Conservation (phyloP, 1,139 yeast species). For the Yamadazyma songkhlaensis region DNA sequence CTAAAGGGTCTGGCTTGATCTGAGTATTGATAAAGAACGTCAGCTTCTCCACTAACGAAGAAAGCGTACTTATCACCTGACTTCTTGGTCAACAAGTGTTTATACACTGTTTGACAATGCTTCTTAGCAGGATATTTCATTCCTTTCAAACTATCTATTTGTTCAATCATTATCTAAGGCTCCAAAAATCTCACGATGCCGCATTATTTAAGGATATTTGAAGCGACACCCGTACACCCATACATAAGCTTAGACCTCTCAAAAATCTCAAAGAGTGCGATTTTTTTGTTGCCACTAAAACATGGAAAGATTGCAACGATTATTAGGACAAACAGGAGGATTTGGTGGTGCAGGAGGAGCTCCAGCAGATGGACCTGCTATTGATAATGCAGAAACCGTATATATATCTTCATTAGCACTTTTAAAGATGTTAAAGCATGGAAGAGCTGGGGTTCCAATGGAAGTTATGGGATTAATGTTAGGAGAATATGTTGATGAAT, state of each 20-base stretch:
- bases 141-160: constrained; percentile 19
- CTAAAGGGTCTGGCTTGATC: constrained; percentile 79
- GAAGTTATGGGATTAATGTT: constrained; percentile 99
- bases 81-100: constrained; percentile 34
- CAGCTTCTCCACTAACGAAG: constrained; percentile 64
- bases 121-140: constrained; percentile 71
- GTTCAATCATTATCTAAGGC: constrained; percentile 4
- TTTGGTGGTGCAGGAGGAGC: constrained; percentile 50
- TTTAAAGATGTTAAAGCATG: constrained; percentile 95
- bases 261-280: not conserved
- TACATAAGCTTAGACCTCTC: not conserved
- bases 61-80: constrained; percentile 15
- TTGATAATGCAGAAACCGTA: constrained; percentile 94
- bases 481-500: constrained; percentile 97
- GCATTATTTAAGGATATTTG: not conserved
- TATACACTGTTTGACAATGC: constrained; percentile 56
- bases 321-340: constrained; percentile 61
- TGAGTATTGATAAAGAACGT: constrained; percentile 67
- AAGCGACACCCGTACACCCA: not conserved
- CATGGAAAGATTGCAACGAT: constrained; percentile 77
- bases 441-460: constrained; percentile 99
- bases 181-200: not conserved
- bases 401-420: constrained; percentile 94
- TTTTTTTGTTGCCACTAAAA: constrained; percentile 6
- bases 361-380: constrained; percentile 71